Base-by-base conservation (phyloP, 169 alveolate species). In the Eimeria maxima region DNA sequence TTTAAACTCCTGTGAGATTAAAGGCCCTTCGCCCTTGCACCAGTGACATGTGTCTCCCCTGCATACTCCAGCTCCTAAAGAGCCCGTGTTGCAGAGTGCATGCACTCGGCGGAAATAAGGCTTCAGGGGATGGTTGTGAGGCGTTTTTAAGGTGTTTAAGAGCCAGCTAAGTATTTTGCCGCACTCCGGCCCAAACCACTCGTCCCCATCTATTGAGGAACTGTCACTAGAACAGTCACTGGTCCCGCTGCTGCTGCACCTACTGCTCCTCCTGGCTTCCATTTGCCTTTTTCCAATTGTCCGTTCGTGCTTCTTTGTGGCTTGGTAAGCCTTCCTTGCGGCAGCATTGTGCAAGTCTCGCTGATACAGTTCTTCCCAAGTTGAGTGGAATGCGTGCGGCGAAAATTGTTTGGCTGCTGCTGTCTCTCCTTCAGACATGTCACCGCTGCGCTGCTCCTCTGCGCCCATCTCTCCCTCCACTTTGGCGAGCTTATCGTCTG, bases 121-220 rank as follows among this genome's bases (percentile, higher is more conserved):
- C 45, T 86, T 38, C 42, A 86, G 42, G 44, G 60, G 95, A 38
- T 67, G 42, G 38, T 42, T 33, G n/a, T 69, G 60, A 2, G 67
- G 42, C 50, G 24, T 65, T 4, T 53, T 44, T 55, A 88, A 80
- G 24, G 86, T 69, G 57, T 47, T 47, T 29, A 53, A 18, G 29
- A 91, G 69, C 95, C 95, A 91, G 69, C 45, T 60, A 13, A 89
- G 84, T 20, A 91, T 91, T 33, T 80, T 81, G 47, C 50, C 57
- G 71, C 95, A 73, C 95, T 91, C 90, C 67, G 95, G 90, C 53
- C 60, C 95, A 76, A 91, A 91, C 95, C 95, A 91, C 53, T 91
- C 95, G 60, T 91, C 95, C n/a, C 90, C 91, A 27, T 91, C 90
- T 44, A 69, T 20, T 60, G 95, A 88, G 47, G 53, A 69, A 63